Base-by-base conservation (phyloP, 352 stramenopile species). In the Phytophthora chlamydospora region DNA sequence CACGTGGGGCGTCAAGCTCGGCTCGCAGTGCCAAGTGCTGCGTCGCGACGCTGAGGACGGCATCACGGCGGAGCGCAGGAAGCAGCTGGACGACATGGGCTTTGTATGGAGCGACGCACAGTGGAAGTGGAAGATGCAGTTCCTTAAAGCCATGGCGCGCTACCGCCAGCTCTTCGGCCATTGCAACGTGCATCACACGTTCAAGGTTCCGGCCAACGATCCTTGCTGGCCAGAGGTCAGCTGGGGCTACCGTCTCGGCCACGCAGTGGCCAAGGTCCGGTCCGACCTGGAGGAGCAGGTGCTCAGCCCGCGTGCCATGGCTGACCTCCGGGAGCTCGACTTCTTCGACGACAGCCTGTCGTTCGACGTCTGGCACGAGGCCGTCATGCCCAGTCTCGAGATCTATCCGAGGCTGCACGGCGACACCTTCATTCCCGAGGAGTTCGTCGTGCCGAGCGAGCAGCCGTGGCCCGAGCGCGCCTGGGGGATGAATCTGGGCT, bases 1-100 rank as follows among this genome's bases (percentile, higher is more conserved):
- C 6, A 80, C 89, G 9, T 96, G 90, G 88, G 91, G 89, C 13
- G 76, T 98, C 33, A 88, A 93, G 35, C 73, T 98, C 17, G 95
- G 95, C 32, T 88, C 83, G 29, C 75, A 93, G 41, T 95, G 96
- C n/a, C 93, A 97, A 69, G 56, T 95, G 11, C 81, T 98, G 58
- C 90, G 93, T 39, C 68, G 69, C 10, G 72, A 89, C 52, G 45
- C 38, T 2, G 52, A 58, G 2, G 48, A 66, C 14, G 62, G 58
- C 11, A 36, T 73, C 19, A 47, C 42, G n/a, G 34, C 16, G 2
- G 36, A 60, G 8, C 55, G 67, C 11, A 96, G 77, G 35, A 54
- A 74, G 33, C 60, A 80, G 16, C 73, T 94, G 34, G 65, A 88
- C 36, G 61, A 50, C n/a, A 67, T 94, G 47, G 81, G 73, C 4